Conservation (phyloP, 169 alveolate species). For the Plasmodium gonderi region DNA sequence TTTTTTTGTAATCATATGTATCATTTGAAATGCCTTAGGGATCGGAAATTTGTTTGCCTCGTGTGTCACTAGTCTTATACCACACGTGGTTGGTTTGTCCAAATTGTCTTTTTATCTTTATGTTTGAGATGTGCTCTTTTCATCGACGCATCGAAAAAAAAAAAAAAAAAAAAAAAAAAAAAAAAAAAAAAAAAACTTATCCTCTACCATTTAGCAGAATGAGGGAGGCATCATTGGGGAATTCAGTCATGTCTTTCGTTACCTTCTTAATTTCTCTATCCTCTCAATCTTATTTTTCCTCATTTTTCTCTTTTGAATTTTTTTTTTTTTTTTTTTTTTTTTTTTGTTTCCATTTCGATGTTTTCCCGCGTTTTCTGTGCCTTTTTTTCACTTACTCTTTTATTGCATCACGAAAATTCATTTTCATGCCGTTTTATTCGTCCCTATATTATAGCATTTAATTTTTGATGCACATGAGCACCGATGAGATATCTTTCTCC, state of each 20-base stretch:
- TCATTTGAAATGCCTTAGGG: constrained; percentile 40
- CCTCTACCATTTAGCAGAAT: too few species aligned
- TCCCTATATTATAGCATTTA: neutral
- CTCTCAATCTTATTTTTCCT: too few species aligned
- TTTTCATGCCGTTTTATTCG: neutral
- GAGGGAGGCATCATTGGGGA: too few species aligned
- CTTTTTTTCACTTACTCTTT: neutral
- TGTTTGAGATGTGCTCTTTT: too few species aligned
- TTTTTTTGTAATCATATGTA: constrained; percentile 68
- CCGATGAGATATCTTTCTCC: neutral
- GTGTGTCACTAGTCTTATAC: neutral
- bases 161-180: too few species aligned
- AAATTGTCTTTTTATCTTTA: neutral
- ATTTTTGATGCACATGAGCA: neutral
- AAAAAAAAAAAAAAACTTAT: too few species aligned
- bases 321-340: constrained; percentile 1
- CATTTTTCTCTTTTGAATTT: neutral
- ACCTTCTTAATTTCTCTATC: too few species aligned
- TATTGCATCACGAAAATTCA: too few species aligned
- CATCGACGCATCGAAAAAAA: too few species aligned
- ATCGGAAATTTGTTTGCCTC: neutral
- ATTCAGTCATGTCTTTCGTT: too few species aligned
- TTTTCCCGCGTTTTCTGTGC: neutral
- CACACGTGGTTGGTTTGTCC: too few species aligned
- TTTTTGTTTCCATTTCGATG: neutral